phyloP scores from a whole-genome alignment of 2,329 filamentous ascomycete species.

The Aspergillus chevalieri region DNA sequence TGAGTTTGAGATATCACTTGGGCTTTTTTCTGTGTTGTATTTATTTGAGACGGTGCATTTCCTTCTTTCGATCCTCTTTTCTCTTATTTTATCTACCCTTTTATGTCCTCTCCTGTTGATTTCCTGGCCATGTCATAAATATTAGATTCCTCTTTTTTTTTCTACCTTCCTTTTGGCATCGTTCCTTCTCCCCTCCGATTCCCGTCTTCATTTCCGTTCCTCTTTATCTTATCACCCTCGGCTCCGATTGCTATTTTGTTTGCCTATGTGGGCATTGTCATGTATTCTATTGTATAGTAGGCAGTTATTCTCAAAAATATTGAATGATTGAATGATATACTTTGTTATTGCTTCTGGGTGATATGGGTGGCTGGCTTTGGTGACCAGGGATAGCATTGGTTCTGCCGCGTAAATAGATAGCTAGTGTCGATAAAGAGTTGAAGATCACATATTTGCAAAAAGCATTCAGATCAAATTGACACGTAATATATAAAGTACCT shows the following conservation, averaged over 20 bases:
- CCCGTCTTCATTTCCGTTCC: not conserved
- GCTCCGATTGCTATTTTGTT: not conserved
- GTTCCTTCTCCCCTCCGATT: slow-evolving; percentile 2
- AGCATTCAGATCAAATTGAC: too few species aligned
- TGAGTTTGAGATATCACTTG: slow-evolving; percentile 8
- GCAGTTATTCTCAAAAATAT: slow-evolving; percentile 6
- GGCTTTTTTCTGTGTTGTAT: slow-evolving; percentile 23
- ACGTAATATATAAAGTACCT: too few species aligned
- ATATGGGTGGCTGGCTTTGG: too few species aligned
- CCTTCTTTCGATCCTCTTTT: slow-evolving; percentile 16
- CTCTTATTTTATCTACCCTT: slow-evolving; percentile 21
- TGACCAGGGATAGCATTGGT: too few species aligned
- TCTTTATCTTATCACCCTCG: not conserved
- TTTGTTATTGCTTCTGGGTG: too few species aligned
- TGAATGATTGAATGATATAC: not conserved
- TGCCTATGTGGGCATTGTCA: slow-evolving; percentile 6
- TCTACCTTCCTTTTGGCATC: slow-evolving; percentile 2
- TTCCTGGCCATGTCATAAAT: slow-evolving; percentile 17
- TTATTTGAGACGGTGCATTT: slow-evolving; percentile 22
- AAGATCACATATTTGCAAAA: too few species aligned
- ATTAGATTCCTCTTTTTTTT: slow-evolving; percentile 14
- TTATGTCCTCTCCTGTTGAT: slow-evolving; percentile 13
- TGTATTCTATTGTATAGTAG: slow-evolving; percentile 26
- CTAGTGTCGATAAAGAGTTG: too few species aligned
- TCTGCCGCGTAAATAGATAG: too few species aligned